Evolutionary conservation across 306 rosid genomes (phyloP).

Genomic region (Corylus heterophylla): DNA sequence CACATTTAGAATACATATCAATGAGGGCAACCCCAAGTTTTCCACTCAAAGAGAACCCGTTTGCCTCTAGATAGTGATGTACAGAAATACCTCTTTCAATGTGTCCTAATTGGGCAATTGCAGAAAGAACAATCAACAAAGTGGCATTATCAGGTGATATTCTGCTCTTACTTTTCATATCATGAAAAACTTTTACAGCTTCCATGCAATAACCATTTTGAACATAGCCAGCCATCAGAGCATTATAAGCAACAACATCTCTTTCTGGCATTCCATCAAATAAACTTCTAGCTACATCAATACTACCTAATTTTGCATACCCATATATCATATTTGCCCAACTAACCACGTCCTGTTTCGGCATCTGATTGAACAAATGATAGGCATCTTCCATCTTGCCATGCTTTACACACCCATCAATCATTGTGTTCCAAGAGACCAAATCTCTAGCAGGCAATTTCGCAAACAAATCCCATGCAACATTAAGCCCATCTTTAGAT

Average conservation of each 20-base stretch:
- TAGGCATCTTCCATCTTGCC: slow-evolving; percentile 61
- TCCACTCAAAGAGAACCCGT: slow-evolving; percentile 41
- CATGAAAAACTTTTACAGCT: slow-evolving; percentile 62
- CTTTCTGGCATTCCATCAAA: slow-evolving; percentile 68
- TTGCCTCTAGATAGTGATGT: slow-evolving; percentile 50
- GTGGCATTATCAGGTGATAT: slow-evolving; percentile 56
- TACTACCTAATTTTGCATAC: slow-evolving; percentile 48
- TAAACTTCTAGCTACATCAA: slow-evolving; percentile 52
- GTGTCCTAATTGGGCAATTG: slow-evolving; percentile 55
- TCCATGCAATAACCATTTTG: slow-evolving; percentile 57
- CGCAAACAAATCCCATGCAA: slow-evolving; percentile 64
- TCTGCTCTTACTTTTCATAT: slow-evolving; percentile 37
- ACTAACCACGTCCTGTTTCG: slow-evolving; percentile 53
- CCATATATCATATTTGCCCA: slow-evolving; percentile 78
- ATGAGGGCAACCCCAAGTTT: slow-evolving; percentile 68
- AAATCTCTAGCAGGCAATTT: slow-evolving; percentile 62
- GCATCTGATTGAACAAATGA: slow-evolving; percentile 51
- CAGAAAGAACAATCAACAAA: slow-evolving; percentile 60
- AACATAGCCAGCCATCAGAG: slow-evolving; percentile 77
- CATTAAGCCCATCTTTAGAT: slow-evolving; percentile 37
- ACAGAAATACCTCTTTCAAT: slow-evolving; percentile 49
- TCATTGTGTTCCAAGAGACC: slow-evolving; percentile 79
- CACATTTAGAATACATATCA: slow-evolving; percentile 81
- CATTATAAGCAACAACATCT: slow-evolving; percentile 56
- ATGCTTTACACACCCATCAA: slow-evolving; percentile 63